These are phyloP conservation scores for Craspedostauros australis DNA, from an alignment of 108 stramenopile species.

Conservation along the genomic window DNA sequence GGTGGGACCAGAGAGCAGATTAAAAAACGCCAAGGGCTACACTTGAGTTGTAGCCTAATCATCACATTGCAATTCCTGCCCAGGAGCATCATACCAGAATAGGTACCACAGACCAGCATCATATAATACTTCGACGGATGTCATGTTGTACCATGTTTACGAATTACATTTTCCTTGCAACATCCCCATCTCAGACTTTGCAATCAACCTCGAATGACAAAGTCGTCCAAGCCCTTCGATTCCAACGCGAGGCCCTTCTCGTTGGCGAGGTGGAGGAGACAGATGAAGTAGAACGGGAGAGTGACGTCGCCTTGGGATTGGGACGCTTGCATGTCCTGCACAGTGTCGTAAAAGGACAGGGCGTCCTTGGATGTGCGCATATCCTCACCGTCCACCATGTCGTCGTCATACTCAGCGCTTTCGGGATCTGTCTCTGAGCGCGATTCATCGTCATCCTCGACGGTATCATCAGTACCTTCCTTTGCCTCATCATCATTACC, in stretches of 20 bases:
- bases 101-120: no score
- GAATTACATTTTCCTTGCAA: no score
- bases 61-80: no score
- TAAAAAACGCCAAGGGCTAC: no score
- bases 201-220: constrained; percentile 72
- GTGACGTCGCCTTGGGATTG: constrained; percentile 86
- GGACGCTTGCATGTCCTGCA: constrained; percentile 56
- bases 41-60: no score
- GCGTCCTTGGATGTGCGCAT: neutral
- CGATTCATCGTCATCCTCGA: constrained; percentile 17
- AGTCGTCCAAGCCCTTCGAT: constrained; percentile 66
- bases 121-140: no score
- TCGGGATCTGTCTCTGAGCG: constrained; percentile 2
- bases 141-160: no score
- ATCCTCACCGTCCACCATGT: neutral
- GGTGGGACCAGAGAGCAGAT: no score
- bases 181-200: no score
- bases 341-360: constrained; percentile 71
- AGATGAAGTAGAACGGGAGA: constrained; percentile 96
- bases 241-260: constrained; percentile 91
- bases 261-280: constrained; percentile 94
- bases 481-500: neutral
- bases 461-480: neutral
- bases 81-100: no score
- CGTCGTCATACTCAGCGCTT: neutral